phyloP scores from a whole-genome alignment of 2,329 filamentous ascomycete genomes.

The Dothiorella sarmentorum region DNA sequence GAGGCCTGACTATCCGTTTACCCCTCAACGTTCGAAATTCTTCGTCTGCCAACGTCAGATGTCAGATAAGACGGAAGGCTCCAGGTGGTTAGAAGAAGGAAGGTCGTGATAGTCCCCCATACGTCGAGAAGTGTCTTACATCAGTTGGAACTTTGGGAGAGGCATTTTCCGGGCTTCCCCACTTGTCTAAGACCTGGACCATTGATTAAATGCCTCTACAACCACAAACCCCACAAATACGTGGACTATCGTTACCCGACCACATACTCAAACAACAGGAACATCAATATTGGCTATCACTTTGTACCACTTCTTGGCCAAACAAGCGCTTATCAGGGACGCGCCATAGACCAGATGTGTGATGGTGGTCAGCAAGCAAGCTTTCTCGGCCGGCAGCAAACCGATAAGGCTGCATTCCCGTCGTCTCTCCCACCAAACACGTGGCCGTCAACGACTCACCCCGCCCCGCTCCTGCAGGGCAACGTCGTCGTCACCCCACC shows the following conservation, averaged over 20 bases:
- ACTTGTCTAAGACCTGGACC: background rate
- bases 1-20: too few relatives aligned
- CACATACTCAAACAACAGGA: background rate
- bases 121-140: background rate
- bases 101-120: too few relatives aligned
- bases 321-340: background rate
- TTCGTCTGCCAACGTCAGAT: too few relatives aligned
- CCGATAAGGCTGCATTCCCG: slow-evolving; percentile 14
- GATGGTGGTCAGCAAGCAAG: slow-evolving; percentile 11
- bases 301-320: background rate
- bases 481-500: background rate
- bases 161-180: background rate
- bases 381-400: background rate
- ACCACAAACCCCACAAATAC: too few relatives aligned
- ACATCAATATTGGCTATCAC: background rate
- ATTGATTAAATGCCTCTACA: background rate
- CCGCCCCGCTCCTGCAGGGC: background rate
- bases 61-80: too few relatives aligned
- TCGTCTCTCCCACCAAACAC: background rate
- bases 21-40: too few relatives aligned
- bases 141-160: background rate
- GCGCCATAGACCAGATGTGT: background rate
- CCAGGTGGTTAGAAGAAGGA: too few relatives aligned
- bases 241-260: too few relatives aligned
- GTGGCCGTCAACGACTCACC: background rate